A percentile compares a stretch with the other conserved stretches of the same genome.
Conservation (phyloP, 2,329 filamentous ascomycete genomes). For the Fusarium sacchari region DNA sequence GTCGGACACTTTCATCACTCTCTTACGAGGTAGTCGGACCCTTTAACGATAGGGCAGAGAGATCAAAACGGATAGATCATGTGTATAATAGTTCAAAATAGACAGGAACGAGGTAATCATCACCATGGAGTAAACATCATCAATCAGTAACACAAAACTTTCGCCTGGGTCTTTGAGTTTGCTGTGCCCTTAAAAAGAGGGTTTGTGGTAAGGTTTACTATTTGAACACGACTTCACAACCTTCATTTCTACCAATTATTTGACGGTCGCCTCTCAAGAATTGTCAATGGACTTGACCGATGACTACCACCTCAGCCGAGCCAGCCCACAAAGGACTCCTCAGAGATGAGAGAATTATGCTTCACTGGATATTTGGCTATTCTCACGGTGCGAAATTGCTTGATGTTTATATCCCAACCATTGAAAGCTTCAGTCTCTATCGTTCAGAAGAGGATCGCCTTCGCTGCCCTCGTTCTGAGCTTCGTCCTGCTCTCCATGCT, state of each 20-base stretch:
- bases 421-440: neutral
- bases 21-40: neutral
- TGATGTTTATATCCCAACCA: no score
- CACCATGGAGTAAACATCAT: neutral
- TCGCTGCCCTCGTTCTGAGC: neutral
- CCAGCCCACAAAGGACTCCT: slow-evolving; percentile 25
- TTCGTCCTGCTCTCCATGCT: slow-evolving; percentile 14
- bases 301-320: neutral
- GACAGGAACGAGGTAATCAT: neutral
- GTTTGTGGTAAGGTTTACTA: neutral
- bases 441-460: neutral
- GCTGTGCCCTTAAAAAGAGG: neutral
- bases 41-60: neutral
- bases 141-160: neutral
- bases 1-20: neutral
- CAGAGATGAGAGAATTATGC: slow-evolving; percentile 23
- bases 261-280: neutral
- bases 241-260: rapidly evolving
- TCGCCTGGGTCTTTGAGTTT: neutral
- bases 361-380: slow-evolving; percentile 25
- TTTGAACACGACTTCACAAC: neutral
- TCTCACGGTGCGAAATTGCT: neutral
- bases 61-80: neutral
- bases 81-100: neutral
- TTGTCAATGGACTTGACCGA: neutral